Base-by-base conservation (phyloP, 768 basidiomycete species). In the Hygrophorus pudorinus region DNA sequence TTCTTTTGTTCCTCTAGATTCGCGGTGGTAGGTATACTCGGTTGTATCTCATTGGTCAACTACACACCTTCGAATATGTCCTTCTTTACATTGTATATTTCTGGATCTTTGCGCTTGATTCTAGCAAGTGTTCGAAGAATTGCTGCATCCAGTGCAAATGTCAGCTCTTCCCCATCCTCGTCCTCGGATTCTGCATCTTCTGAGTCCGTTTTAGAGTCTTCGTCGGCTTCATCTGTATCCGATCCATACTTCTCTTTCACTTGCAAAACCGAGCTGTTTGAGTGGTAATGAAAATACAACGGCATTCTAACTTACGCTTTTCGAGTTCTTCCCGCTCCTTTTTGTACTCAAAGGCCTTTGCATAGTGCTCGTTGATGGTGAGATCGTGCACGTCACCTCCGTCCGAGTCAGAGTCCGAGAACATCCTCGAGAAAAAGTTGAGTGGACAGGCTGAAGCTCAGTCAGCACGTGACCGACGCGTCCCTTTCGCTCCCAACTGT, bases 141-240 rank as follows among this genome's bases (percentile, higher is more conserved):
- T 14, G 96, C 96, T 35, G 81, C 96, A 55, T 97, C 94, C 40
- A 97, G 78, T 0, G 81, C 82, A 3, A 92, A 91, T 0, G 93
- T 98, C 41, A 98, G 75, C 59, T 97, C 88, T 53, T 90, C 89
- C 11, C 92, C 96, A 46, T 94, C 86, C 56, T 92, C 87, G 58
- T 98, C 93, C 57, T 98, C 93, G 1, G 78, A 78, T 54, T 90
- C 87, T 34, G 77, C 81, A 21, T 75, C 74, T 57, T 89, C 85
- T 0, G 81, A 85, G 55, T 85, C 83, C 5, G 70, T 69, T 6
- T 71, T 69, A 3, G 58, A 58, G n/a, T 62, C 66, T 2, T 68
- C 69, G 4, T 73, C 78, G 13, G 68, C 69, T 1, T 66, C 71
- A 29, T 80, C 79, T 31, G 64, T 65, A 56, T 86, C 83, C 0